Percentiles rank a stretch among this genome's conserved stretches.
Conservation (phyloP, 2,329 filamentous ascomycete species). For the Colletotrichum costaricense region DNA sequence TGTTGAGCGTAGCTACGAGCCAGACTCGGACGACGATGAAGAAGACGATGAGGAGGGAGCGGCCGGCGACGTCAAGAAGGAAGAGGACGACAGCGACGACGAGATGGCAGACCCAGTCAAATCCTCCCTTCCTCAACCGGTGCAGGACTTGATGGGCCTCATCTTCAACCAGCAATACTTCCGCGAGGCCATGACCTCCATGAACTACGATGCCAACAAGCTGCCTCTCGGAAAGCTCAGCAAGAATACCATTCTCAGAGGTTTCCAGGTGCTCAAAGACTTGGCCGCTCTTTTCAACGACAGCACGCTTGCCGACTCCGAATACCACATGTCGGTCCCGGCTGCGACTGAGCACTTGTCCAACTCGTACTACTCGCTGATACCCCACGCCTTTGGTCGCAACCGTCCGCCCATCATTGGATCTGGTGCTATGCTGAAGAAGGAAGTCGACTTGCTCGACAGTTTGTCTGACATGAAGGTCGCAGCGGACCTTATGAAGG, state of each 20-base stretch:
- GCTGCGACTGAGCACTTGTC: slow-evolving; percentile 72
- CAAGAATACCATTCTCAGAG: slow-evolving; percentile 79
- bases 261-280: slow-evolving; percentile 82
- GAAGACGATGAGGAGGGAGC: slow-evolving; percentile 36
- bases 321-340: slow-evolving; percentile 51
- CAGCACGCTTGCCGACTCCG: slow-evolving; percentile 54
- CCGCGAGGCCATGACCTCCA: slow-evolving; percentile 69
- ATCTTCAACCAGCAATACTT: slow-evolving; percentile 87
- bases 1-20: slow-evolving; percentile 81
- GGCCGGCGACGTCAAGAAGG: slow-evolving; percentile 41
- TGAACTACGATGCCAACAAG: slow-evolving; percentile 81
- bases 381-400: slow-evolving; percentile 85
- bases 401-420: slow-evolving; percentile 77
- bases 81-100: slow-evolving; percentile 37
- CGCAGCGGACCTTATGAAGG: slow-evolving; percentile 81
- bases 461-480: slow-evolving; percentile 88
- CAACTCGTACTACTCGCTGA: slow-evolving; percentile 83
- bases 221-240: slow-evolving; percentile 87
- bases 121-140: slow-evolving; percentile 67
- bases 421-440: slow-evolving; percentile 69
- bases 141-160: slow-evolving; percentile 79
- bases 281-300: slow-evolving; percentile 75
- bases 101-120: slow-evolving; percentile 50
- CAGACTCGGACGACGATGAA: slow-evolving; percentile 68
- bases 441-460: slow-evolving; percentile 83